Base-by-base conservation (phyloP, 495 filamentous ascomycete genomes). In the Tuber melanosporum region DNA sequence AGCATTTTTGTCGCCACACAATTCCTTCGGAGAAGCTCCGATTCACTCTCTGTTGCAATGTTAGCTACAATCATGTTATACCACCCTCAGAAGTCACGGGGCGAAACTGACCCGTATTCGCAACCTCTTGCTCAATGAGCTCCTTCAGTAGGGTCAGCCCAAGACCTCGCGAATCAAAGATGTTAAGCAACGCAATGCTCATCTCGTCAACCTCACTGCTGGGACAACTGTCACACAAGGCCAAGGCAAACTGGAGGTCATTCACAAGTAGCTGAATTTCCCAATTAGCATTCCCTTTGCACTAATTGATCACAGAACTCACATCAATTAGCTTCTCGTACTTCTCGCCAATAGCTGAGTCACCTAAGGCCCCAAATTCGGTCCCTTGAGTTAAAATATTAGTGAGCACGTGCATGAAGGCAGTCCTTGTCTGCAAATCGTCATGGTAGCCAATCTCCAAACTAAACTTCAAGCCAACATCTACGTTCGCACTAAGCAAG, bases 1-100 rank as follows among this genome's bases (percentile, higher is more conserved):
- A 91, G 86, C 88, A 91, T 89, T 82, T 91, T 91, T 15, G 90
- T 91, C 36, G 90, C 87, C 5, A 91, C 89, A 76, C 89, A 91
- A 43, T 90, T 91, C 57, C 89, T 85, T 22, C 90, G 86, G 12
- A 91, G 84, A 32, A 91, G 83, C 79, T 91, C 90, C 0, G 89
- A 86, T 77, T 91, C 90, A 76, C 89, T 90, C 81, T 91, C 90
- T 17, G 15, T 36, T 36, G 17, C 1, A 66, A 26, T 15, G 5
- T 66, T 7, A 66, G 10, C 39, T 87, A 71, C 32, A 22, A 41
- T 77, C 75, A 70, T 73, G 44, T 32, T 32, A n/a, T 20, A 66
- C 8, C 15, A 19, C 57, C 26, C 57, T 26, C 32, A 19, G 57
- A 66, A 17, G 12, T 74, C 62, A 10, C 46, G 43, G 43, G 7